Evolutionary conservation across 805 yeast species (phyloP).

Genomic region (Sugiyamaella americana): DNA sequence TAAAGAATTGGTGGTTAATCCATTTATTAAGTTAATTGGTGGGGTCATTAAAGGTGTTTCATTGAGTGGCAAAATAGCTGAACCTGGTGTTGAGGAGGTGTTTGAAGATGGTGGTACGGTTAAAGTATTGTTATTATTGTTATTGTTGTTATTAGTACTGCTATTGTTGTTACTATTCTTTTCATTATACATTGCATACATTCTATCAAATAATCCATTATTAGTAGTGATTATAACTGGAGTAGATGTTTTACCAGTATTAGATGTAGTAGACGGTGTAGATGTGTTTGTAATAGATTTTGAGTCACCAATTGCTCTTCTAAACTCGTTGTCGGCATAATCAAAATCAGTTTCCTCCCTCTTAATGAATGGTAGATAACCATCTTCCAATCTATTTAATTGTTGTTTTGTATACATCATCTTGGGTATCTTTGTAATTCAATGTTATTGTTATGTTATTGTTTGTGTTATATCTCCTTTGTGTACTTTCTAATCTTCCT

Average conservation of each 20-base stretch:
- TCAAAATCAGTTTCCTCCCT: not conserved
- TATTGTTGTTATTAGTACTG: not conserved
- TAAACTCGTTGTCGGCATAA: not conserved
- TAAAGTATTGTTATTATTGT: not conserved
- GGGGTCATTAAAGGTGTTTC: slow-evolving; percentile 12
- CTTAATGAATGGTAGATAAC: not conserved
- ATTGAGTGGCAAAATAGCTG: not conserved
- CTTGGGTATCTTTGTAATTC: too few species aligned
- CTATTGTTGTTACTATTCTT: not conserved
- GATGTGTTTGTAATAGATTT: too few species aligned
- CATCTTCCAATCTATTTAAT: not conserved
- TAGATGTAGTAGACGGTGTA: too few species aligned
- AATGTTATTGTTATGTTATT: too few species aligned
- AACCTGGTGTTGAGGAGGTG: not conserved
- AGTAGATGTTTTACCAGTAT: too few species aligned
- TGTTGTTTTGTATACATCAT: not conserved
- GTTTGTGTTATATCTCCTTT: too few species aligned
- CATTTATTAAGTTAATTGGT: not conserved
- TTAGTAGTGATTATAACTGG: too few species aligned
- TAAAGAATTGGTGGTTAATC: not conserved
- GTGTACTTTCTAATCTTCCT: too few species aligned
- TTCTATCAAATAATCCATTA: slow-evolving; percentile 1
- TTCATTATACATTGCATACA: not conserved
- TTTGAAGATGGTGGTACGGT: not conserved
- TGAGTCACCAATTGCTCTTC: too few species aligned